Conservation (phyloP, 805 yeast species). For the Kuraishia capsulata region DNA sequence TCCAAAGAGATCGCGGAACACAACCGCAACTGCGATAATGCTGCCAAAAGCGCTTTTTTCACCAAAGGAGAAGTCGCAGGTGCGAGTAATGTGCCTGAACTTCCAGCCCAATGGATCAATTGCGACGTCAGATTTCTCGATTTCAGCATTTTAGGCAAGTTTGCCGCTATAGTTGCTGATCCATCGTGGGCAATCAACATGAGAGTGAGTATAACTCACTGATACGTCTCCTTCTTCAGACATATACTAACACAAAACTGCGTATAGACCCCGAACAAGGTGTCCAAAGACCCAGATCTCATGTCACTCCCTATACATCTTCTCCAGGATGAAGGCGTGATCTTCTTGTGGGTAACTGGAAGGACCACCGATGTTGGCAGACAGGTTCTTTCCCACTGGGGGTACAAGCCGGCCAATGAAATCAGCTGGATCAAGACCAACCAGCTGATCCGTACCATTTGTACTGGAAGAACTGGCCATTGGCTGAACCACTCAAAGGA, state of each 20-base stretch:
- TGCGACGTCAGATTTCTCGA: slow-evolving; percentile 77
- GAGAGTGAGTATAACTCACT: slow-evolving; percentile 31
- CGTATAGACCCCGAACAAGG: slow-evolving; percentile 49
- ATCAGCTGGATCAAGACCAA: slow-evolving; percentile 87
- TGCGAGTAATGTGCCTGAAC: slow-evolving; percentile 12
- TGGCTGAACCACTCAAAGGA: slow-evolving; percentile 96
- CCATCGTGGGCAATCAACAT: slow-evolving; percentile 97
- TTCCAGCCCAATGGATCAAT: slow-evolving; percentile 73
- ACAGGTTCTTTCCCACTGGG: slow-evolving; percentile 71
- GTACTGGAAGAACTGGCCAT: slow-evolving; percentile 95
- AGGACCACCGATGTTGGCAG: slow-evolving; percentile 86
- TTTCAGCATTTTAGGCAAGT: slow-evolving; percentile 63
- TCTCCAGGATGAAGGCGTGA: slow-evolving; percentile 76
- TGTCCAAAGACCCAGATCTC: slow-evolving; percentile 71
- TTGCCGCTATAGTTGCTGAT: slow-evolving; percentile 80
- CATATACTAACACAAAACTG: slow-evolving; percentile 1
- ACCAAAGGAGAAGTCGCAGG: slow-evolving; percentile 38
- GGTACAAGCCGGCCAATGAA: slow-evolving; percentile 71
- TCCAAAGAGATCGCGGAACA: slow-evolving; percentile 7
- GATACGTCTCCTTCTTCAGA: background rate
- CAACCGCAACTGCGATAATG: slow-evolving; percentile 12
- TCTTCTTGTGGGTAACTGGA: slow-evolving; percentile 92
- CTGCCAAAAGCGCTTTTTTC: slow-evolving; percentile 25
- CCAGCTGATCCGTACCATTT: slow-evolving; percentile 79
- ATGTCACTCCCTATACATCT: slow-evolving; percentile 53